Percentiles rank a stretch among this genome's conserved stretches.
phyloP scores from a whole-genome alignment of 306 rosid genomes.

The Cicer yamashitae region DNA sequence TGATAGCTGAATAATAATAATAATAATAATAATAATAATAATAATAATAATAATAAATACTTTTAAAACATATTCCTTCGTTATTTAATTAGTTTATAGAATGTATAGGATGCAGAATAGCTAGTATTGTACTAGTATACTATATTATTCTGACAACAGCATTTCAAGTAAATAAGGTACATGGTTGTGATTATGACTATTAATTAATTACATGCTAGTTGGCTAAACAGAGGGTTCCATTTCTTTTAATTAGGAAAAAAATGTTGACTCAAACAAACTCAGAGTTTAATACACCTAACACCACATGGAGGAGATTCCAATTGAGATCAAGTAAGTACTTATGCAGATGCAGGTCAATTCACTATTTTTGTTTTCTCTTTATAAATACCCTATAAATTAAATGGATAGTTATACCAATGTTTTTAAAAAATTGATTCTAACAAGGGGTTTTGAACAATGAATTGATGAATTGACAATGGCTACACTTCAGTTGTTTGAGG shows the following conservation, averaged over 20 bases:
- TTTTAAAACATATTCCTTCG: background rate
- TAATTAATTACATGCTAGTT: constrained; percentile 31
- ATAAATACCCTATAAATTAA: too few species aligned
- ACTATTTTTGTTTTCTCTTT: background rate
- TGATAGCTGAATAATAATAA: background rate
- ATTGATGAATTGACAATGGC: too few species aligned
- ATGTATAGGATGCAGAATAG: background rate
- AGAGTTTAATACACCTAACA: constrained; percentile 8
- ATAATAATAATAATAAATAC: too few species aligned
- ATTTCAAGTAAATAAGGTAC: background rate
- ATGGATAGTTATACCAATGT: too few species aligned
- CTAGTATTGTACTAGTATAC: background rate
- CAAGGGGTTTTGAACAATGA: too few species aligned
- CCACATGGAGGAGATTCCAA: constrained; percentile 43
- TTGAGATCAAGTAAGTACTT: background rate
- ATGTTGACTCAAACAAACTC: constrained; percentile 34
- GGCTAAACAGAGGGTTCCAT: background rate
- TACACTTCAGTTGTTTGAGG: too few species aligned
- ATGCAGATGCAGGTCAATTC: background rate
- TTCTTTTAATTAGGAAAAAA: background rate
- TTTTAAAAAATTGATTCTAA: too few species aligned
- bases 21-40: too few species aligned
- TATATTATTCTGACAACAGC: constrained; percentile 6
- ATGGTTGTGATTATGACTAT: background rate
- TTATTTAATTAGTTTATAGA: background rate